Evolutionary conservation across 345 rosid species (phyloP), one percentile per base, ranked within the genome.

Genomic region (Acer negundo): DNA sequence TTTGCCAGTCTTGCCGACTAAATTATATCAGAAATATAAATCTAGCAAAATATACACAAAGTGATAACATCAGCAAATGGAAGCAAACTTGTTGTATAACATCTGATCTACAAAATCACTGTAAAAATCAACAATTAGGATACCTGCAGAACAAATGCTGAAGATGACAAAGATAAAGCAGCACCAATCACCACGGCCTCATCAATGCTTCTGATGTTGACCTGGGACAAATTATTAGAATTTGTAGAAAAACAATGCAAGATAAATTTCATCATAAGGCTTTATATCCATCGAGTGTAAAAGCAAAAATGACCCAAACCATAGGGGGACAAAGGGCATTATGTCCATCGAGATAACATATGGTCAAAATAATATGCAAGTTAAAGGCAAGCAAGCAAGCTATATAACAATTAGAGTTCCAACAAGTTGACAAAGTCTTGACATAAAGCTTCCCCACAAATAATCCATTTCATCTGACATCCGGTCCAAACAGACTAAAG

Each of bases 121-220:
- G 12, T 65, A 59, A 78, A 56, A 72, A 76, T 53, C 22, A 23
- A 67, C 20, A 75, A 73, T 73, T 74, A 63, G 75, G 77, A 80
- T 88, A 93, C 99, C 98, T 93, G 99, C 76, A 95, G 84, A 84
- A 93, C 99, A 81, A 95, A 95, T 78, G 99, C 98, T 67, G 99
- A 95, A 77, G 98, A 95, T 73, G 99, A 95, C 83, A 95, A 79
- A 75, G 98, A 95, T 28, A 95, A 90, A 82, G 99, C 98, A 83
- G 99, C 96, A 64, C 99, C 99, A 76, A 95, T 95, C 74, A 95
- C 99, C 80, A 92, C 70, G 3, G 99, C 99, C 83, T 95, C 99
- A 81, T 95, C 99, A 83, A 95, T 67, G 67, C 97, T 95, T 88
- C 99, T 93, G 78, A 95, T 95, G 79, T 95, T 95, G 69, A 95